Percentiles rank a stretch among this genome's conserved stretches.
Evolutionary conservation across 108 stramenopile species (phyloP).

Genomic region (Skeletonema potamos): DNA sequence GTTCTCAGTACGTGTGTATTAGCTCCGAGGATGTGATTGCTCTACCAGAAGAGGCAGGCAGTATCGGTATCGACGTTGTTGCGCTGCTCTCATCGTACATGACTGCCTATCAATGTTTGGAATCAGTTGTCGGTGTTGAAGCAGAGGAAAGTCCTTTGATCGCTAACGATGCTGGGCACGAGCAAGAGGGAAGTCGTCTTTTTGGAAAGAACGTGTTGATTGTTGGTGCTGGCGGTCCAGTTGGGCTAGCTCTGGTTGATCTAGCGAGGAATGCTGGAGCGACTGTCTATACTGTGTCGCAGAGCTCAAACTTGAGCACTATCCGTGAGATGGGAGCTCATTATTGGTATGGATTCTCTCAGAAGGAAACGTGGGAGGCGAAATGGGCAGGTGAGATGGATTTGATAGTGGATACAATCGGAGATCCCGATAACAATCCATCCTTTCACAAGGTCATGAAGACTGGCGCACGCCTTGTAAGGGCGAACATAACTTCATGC

Average conservation of each 20-base stretch:
- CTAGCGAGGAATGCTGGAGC: constrained; percentile 57
- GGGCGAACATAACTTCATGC: background rate
- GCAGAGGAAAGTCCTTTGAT: too few species aligned
- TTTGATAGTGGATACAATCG: background rate
- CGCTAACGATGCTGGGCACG: background rate
- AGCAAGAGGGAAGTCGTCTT: constrained; percentile 31
- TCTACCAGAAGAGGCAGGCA: constrained; percentile 48
- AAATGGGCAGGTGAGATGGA: background rate
- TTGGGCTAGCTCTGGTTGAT: constrained; percentile 66
- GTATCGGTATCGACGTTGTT: constrained; percentile 38
- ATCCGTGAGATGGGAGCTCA: background rate
- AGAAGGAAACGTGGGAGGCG: background rate
- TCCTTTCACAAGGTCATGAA: background rate
- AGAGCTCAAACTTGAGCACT: background rate
- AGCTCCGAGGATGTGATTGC: constrained; percentile 47
- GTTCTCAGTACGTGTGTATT: constrained; percentile 60
- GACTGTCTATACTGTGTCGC: constrained; percentile 27
- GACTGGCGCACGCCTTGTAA: background rate
- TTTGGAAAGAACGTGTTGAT: constrained; percentile 62
- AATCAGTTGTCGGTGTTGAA: background rate
- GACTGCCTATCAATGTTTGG: constrained; percentile 64
- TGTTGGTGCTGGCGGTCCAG: constrained; percentile 54
- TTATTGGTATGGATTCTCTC: background rate
- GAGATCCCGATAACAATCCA: background rate
- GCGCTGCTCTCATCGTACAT: constrained; percentile 73